Evolutionary conservation across 768 basidiomycete species (phyloP).

Genomic region (Multifurca ochricompacta): DNA sequence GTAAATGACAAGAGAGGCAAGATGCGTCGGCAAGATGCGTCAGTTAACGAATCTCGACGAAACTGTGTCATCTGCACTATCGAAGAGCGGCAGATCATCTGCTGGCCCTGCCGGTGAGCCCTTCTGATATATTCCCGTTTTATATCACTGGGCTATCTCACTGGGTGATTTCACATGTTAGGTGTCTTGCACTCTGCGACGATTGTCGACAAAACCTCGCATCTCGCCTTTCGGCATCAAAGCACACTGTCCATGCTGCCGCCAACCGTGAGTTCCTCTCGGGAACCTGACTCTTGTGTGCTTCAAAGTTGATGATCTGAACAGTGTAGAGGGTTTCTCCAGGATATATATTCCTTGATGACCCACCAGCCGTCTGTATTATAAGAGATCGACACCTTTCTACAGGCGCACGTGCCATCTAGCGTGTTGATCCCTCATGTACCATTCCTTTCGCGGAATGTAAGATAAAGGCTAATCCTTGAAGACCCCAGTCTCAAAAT

Average conservation of each 20-base stretch:
- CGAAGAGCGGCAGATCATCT: constrained; percentile 65
- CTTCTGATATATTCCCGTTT: neutral
- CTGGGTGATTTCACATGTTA: constrained; percentile 1
- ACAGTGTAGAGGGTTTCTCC: constrained; percentile 48
- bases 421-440: neutral
- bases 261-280: constrained; percentile 32
- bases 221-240: constrained; percentile 44
- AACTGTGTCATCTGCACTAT: constrained; percentile 65
- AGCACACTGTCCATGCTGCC: constrained; percentile 65
- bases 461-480: neutral
- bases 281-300: neutral
- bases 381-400: neutral
- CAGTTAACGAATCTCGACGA: constrained; percentile 25
- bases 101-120: constrained; percentile 76
- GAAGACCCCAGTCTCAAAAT: neutral
- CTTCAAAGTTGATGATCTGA: neutral
- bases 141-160: neutral
- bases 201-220: constrained; percentile 55
- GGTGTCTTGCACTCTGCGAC: constrained; percentile 55
- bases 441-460: neutral
- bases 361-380: neutral
- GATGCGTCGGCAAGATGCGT: constrained; percentile 3
- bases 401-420: neutral
- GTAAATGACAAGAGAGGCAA: constrained; percentile 26
- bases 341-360: constrained; percentile 49